A percentile compares a stretch with the other conserved stretches of the same genome.
These are phyloP conservation scores for Echria macrotheca DNA, from an alignment of 495 filamentous ascomycete species.

Conservation along the genomic window DNA sequence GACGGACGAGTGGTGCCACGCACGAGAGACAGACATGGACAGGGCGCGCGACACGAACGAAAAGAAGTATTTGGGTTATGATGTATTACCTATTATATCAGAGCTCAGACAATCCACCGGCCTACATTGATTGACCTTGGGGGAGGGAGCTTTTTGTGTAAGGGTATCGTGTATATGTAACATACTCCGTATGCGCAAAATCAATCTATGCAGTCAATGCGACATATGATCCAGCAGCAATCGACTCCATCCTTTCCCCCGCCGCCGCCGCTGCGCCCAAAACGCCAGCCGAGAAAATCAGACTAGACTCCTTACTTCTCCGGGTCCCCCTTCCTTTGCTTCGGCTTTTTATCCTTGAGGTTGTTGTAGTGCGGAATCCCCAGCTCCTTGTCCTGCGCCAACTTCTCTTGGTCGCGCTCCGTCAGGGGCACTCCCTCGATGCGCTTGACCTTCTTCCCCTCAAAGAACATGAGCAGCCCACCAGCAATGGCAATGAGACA, in stretches of 20 bases:
- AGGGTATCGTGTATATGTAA: neutral
- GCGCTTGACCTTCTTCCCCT: slow-evolving; percentile 59
- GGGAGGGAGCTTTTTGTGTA: too few species aligned
- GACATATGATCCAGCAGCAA: neutral
- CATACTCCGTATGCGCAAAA: neutral
- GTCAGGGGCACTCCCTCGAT: slow-evolving; percentile 56
- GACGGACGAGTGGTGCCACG: too few species aligned
- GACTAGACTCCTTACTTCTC: slow-evolving; percentile 2
- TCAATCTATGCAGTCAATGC: neutral
- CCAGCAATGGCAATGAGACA: slow-evolving; percentile 63
- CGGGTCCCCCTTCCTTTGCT: slow-evolving; percentile 29
- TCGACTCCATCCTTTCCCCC: neutral
- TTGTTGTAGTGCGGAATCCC: slow-evolving; percentile 52
- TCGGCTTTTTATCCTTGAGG: slow-evolving; percentile 46
- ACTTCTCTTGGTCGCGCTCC: slow-evolving; percentile 39
- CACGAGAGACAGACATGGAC: too few species aligned
- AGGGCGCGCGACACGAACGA: too few species aligned
- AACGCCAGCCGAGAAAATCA: too few species aligned
- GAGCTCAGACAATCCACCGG: too few species aligned
- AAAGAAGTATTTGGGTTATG: too few species aligned
- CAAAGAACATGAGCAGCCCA: slow-evolving; percentile 62
- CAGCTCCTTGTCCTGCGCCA: slow-evolving; percentile 42
- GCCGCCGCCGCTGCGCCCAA: neutral
- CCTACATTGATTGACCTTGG: too few species aligned
- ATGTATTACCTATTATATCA: too few species aligned